Evolutionary conservation across 1,284 basidiomycete genomes (phyloP).

Genomic region (Moesziomyces globuligerus): DNA sequence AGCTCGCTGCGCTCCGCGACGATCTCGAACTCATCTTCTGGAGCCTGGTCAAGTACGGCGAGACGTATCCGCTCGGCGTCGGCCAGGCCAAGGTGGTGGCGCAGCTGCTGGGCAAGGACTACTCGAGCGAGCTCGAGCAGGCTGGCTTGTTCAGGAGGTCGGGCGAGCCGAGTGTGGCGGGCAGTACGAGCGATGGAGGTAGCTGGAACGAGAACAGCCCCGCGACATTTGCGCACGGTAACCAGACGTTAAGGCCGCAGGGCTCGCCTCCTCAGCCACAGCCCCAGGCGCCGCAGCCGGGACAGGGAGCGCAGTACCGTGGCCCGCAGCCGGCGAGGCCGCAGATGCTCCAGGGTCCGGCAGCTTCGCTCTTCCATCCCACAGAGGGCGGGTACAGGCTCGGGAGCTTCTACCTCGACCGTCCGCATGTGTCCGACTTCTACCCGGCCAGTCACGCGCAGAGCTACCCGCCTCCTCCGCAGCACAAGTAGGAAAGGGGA

Average conservation of each 20-base stretch:
- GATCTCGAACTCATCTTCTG: conserved; percentile 51
- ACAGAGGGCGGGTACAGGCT: conserved; percentile 32
- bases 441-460: conserved; percentile 3
- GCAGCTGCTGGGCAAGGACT: conserved; percentile 49
- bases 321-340: no score
- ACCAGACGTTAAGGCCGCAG: background rate
- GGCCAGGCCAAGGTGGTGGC: conserved; percentile 47
- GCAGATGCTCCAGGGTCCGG: conserved; percentile 6
- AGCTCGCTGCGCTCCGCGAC: conserved; percentile 26
- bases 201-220: conserved; percentile 19
- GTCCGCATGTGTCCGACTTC: conserved; percentile 14
- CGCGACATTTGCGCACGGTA: conserved; percentile 7
- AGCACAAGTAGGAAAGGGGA: conserved; percentile 1
- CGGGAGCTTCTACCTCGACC: conserved; percentile 21
- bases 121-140: conserved; percentile 32
- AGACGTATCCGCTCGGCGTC: conserved; percentile 42
- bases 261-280: conserved; percentile 9
- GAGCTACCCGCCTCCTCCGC: background rate
- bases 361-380: conserved; percentile 15
- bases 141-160: conserved; percentile 33
- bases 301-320: no score
- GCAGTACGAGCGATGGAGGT: conserved; percentile 21
- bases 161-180: conserved; percentile 19
- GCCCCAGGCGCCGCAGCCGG: background rate
- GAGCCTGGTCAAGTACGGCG: conserved; percentile 51